Evolutionary conservation across 495 filamentous ascomycete genomes (phyloP), one percentile per base, ranked within the genome.

Genomic region (Neurospora sp.): DNA sequence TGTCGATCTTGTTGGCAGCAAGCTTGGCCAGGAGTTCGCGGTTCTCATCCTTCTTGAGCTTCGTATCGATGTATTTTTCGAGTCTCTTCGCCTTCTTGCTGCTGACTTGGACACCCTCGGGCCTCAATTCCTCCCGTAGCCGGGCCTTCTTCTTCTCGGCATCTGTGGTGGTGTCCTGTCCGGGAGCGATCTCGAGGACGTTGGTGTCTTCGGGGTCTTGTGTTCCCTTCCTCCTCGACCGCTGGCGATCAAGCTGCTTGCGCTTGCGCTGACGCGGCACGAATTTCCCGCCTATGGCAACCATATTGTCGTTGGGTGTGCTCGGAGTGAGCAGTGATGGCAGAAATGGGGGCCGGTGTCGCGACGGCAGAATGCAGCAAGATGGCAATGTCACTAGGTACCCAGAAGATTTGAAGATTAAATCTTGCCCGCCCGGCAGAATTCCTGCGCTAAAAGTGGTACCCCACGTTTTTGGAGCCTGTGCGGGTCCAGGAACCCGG

Each of bases 1-100:
- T 97, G 78, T 98, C 94, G 70, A 96, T 88, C 77, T 91, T 94
- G 14, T 89, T 85, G 54, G 87, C 84, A 38, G 92, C 90, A 7
- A 99, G 85, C 79, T 94, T 93, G 80, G 92, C 92, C 70, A 98
- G 87, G 23, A 99, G 83, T 71, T 90, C 92, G 10, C 92, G 83
- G 79, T 94, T 97, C 78, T 98, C 96, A 79, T 99, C 96, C 80
- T 98, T 98, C 79, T 88, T 91, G 8, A 98, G 84, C 86, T 99
- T 99, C 70, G 86, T 96, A 78, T 98, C 95, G 85, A 99, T 97
- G 79, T 99, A 99, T 79, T 98, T 98, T 73, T 98, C 94, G 41
- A 99, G 84, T 46, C 96, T 87, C 83, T 98, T 98, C 72, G 93
- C 88, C 84, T 99, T 99, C 85, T 98, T 97, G 46, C 89, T 86